phyloP scores from a whole-genome alignment of 768 basidiomycete genomes.

The Suillus clintonianus region DNA sequence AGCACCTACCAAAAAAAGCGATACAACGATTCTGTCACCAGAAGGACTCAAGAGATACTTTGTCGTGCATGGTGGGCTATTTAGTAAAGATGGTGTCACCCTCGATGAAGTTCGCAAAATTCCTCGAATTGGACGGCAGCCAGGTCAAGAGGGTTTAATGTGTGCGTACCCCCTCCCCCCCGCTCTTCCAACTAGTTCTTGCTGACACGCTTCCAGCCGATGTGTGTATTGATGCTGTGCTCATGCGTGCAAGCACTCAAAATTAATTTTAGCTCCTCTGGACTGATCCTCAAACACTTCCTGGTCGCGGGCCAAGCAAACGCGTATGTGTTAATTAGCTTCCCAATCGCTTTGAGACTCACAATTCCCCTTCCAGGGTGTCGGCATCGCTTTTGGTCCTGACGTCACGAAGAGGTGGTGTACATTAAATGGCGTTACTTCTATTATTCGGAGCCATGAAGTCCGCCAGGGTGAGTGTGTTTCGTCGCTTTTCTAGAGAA shows the following conservation, averaged over 20 bases:
- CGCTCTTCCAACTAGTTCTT: neutral
- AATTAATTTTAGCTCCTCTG: conserved; percentile 67
- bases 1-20: conserved; percentile 41
- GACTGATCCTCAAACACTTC: conserved; percentile 91
- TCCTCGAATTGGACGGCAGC: conserved; percentile 84
- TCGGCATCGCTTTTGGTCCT: conserved; percentile 94
- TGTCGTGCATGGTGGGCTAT: conserved; percentile 94
- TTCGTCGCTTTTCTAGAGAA: neutral
- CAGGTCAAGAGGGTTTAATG: conserved; percentile 94
- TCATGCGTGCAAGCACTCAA: conserved; percentile 8
- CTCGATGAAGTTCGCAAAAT: conserved; percentile 91
- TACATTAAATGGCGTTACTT: conserved; percentile 79
- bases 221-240: conserved; percentile 38
- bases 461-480: conserved; percentile 76
- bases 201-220: conserved; percentile 48
- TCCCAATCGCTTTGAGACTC: conserved; percentile 1
- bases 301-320: conserved; percentile 95
- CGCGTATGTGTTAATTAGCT: conserved; percentile 54
- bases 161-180: conserved; percentile 50
- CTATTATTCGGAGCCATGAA: conserved; percentile 94
- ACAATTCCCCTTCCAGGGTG: conserved; percentile 58
- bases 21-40: conserved; percentile 72
- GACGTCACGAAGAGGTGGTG: conserved; percentile 93
- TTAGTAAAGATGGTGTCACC: conserved; percentile 94
- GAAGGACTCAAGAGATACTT: conserved; percentile 88